Conservation (phyloP, 1,284 basidiomycete genomes). For the Irpex sp. region DNA sequence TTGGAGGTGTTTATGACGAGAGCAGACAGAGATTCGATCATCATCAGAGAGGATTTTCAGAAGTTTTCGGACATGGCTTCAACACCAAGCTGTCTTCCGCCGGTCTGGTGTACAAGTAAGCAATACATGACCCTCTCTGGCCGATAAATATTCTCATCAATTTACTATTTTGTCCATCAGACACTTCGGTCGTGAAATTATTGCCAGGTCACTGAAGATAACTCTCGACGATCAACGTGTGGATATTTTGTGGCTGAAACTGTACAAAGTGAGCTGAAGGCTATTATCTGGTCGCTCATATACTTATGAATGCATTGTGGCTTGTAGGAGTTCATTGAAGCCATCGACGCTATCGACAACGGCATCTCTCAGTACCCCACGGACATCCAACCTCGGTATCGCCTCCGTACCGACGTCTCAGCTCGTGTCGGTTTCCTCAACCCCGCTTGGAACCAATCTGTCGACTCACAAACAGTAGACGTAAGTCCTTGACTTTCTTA, state of each 20-base stretch:
- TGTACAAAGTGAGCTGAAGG: constrained; percentile 65
- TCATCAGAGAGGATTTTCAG: constrained; percentile 92
- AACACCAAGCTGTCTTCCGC: constrained; percentile 90
- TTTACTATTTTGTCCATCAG: constrained; percentile 34
- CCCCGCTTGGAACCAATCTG: constrained; percentile 86
- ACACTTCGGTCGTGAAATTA: constrained; percentile 91
- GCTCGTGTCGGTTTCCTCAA: constrained; percentile 81
- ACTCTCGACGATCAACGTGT: constrained; percentile 59
- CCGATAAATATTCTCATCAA: not conserved
- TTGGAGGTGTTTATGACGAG: constrained; percentile 91
- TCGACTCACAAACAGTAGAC: constrained; percentile 62
- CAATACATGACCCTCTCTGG: not conserved
- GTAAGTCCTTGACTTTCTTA: constrained; percentile 37
- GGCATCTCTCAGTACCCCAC: constrained; percentile 79
- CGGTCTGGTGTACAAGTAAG: constrained; percentile 91
- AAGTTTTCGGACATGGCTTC: constrained; percentile 86
- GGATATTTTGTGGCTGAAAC: constrained; percentile 78
- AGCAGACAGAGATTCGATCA: constrained; percentile 85
- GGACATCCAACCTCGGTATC: constrained; percentile 67
- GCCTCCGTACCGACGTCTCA: constrained; percentile 76
- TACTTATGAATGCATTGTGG: not conserved
- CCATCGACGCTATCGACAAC: constrained; percentile 95
- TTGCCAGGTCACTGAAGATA: constrained; percentile 61
- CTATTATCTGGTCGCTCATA: not conserved
- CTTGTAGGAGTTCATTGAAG: constrained; percentile 84